Evolutionary conservation across 768 basidiomycete genomes (phyloP).

Genomic region (Rhizopogon salebrosus): DNA sequence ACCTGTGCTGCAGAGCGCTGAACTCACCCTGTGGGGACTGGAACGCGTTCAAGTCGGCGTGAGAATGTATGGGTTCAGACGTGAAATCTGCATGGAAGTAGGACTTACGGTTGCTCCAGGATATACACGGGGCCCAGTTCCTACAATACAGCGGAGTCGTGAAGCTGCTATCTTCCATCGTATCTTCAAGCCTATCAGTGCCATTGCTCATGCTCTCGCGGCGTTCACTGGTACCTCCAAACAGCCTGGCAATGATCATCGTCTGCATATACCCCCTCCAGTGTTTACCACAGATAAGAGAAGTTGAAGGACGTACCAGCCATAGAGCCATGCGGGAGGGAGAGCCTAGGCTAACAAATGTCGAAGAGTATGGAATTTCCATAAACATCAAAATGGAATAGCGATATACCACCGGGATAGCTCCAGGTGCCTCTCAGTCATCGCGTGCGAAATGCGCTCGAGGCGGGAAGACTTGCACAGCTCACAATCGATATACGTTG

Average conservation of each 20-base stretch:
- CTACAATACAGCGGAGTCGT: too few relatives aligned
- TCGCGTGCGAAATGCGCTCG: constrained; percentile 69
- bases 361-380: too few relatives aligned
- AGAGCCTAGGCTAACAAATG: too few relatives aligned
- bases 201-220: constrained; percentile 2
- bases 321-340: constrained; percentile 42
- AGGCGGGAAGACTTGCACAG: constrained; percentile 45
- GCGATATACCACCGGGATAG: constrained; percentile 46
- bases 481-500: neutral
- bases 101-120: neutral
- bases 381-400: neutral
- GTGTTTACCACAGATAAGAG: constrained; percentile 70
- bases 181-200: neutral
- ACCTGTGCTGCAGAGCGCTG: too few relatives aligned
- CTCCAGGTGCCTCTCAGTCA: constrained; percentile 67
- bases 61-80: neutral
- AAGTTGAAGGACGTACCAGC: too few relatives aligned
- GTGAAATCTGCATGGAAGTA: neutral
- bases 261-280: constrained; percentile 63
- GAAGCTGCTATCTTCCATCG: neutral
- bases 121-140: neutral
- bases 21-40: neutral
- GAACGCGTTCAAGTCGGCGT: neutral
- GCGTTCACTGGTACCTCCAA: constrained; percentile 14
- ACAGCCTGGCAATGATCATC: constrained; percentile 36